phyloP scores from a whole-genome alignment of 2,329 filamentous ascomycete species.

The Penicillium brasilianum region DNA sequence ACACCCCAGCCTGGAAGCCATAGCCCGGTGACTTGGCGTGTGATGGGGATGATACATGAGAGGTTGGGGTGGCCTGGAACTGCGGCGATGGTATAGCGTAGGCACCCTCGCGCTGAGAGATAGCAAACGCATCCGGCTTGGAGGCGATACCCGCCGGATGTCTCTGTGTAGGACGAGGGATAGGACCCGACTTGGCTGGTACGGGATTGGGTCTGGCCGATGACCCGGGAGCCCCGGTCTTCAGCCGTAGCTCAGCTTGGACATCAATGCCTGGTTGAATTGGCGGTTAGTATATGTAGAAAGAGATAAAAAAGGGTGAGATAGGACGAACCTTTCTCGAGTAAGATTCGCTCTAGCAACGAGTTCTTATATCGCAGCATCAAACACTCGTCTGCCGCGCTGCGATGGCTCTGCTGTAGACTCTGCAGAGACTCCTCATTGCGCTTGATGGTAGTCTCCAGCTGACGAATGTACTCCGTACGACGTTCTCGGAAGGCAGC shows the following conservation, averaged over 20 bases:
- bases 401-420: constrained; percentile 91
- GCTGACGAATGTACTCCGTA: constrained; percentile 98
- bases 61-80: constrained; percentile 80
- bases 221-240: constrained; percentile 82
- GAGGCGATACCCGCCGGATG: constrained; percentile 76
- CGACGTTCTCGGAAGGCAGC: constrained; percentile 95
- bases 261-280: constrained; percentile 81
- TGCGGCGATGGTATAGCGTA: constrained; percentile 66
- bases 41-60: constrained; percentile 72
- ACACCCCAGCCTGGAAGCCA: constrained; percentile 64
- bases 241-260: constrained; percentile 90
- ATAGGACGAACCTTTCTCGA: constrained; percentile 78
- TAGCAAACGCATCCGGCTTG: constrained; percentile 58
- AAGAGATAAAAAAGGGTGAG: neutral
- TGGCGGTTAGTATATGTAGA: constrained; percentile 10
- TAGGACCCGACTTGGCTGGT: constrained; percentile 75
- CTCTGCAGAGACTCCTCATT: constrained; percentile 94
- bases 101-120: constrained; percentile 56
- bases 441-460: constrained; percentile 95
- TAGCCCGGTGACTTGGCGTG: constrained; percentile 67
- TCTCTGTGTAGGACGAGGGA: constrained; percentile 74
- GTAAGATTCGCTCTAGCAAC: constrained; percentile 86
- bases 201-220: constrained; percentile 68
- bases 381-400: constrained; percentile 91
- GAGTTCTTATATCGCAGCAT: constrained; percentile 99